A percentile compares a stretch with the other conserved stretches of the same genome.
These are phyloP conservation scores for Boletus edulis DNA, from an alignment of 768 basidiomycete genomes.

Conservation along the genomic window DNA sequence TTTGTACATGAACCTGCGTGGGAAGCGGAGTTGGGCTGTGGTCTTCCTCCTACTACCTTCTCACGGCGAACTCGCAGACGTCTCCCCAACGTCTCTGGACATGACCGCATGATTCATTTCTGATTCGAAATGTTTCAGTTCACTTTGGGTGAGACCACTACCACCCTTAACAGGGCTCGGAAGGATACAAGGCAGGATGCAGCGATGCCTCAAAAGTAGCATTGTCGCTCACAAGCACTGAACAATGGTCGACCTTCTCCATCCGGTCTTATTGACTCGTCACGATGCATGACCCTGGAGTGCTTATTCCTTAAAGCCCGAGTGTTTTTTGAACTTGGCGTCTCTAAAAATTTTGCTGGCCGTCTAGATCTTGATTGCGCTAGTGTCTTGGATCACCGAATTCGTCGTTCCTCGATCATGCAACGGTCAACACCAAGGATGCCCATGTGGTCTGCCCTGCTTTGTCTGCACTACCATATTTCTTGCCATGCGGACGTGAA, in stretches of 20 bases:
- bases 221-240: neutral
- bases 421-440: neutral
- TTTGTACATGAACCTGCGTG: conserved; percentile 20
- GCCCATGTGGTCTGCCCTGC: neutral
- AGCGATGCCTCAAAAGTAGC: neutral
- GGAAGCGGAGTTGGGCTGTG: neutral
- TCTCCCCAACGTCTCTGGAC: too few species aligned
- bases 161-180: neutral
- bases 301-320: neutral
- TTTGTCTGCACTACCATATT: neutral
- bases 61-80: too few species aligned
- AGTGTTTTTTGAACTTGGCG: neutral
- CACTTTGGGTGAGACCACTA: too few species aligned
- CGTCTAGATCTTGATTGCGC: neutral
- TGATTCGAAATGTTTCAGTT: too few species aligned
- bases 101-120: too few species aligned
- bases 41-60: too few species aligned
- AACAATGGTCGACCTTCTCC: neutral
- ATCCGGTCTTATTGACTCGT: neutral
- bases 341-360: neutral
- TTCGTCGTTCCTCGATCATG: neutral
- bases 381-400: neutral
- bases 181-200: neutral
- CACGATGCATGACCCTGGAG: neutral
- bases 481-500: neutral